Conservation (phyloP, 1,284 basidiomycete species). For the Apiotrichum sp. region DNA sequence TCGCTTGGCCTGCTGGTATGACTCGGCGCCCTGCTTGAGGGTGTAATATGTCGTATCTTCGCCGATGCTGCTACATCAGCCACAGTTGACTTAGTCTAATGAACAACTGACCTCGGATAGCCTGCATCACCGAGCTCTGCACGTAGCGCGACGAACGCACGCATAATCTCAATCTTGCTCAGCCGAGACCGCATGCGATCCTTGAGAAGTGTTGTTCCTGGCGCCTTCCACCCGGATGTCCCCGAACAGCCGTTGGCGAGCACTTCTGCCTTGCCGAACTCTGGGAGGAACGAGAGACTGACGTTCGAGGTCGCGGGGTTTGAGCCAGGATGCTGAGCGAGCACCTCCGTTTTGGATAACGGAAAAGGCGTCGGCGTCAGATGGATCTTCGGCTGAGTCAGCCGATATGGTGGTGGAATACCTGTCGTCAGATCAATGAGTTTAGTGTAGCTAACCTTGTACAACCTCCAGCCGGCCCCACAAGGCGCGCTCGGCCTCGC, state of each 20-base stretch:
- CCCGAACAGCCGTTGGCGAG: constrained; percentile 17
- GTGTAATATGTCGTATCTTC: constrained; percentile 41
- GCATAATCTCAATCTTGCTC: constrained; percentile 48
- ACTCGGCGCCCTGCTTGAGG: constrained; percentile 42
- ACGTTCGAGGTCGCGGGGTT: constrained; percentile 21
- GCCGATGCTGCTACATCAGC: neutral
- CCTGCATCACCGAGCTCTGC: constrained; percentile 8
- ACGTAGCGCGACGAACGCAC: constrained; percentile 41
- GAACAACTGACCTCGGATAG: neutral
- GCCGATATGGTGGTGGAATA: constrained; percentile 25
- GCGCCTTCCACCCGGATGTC: constrained; percentile 29
- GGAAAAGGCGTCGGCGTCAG: constrained; percentile 49
- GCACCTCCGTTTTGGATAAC: neutral
- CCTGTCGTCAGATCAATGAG: constrained; percentile 4
- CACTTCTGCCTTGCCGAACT: constrained; percentile 58
- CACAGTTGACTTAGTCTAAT: neutral
- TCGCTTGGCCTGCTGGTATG: constrained; percentile 53
- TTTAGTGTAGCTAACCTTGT: constrained; percentile 11
- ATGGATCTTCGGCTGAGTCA: constrained; percentile 50
- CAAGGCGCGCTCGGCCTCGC: constrained; percentile 56
- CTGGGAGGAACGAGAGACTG: constrained; percentile 15
- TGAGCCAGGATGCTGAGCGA: constrained; percentile 48
- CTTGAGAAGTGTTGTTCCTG: constrained; percentile 22
- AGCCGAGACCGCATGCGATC: constrained; percentile 25
- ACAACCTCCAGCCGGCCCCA: constrained; percentile 22